Evolutionary conservation across 345 rosid species (phyloP).

Genomic region (Lepidium aucheri): DNA sequence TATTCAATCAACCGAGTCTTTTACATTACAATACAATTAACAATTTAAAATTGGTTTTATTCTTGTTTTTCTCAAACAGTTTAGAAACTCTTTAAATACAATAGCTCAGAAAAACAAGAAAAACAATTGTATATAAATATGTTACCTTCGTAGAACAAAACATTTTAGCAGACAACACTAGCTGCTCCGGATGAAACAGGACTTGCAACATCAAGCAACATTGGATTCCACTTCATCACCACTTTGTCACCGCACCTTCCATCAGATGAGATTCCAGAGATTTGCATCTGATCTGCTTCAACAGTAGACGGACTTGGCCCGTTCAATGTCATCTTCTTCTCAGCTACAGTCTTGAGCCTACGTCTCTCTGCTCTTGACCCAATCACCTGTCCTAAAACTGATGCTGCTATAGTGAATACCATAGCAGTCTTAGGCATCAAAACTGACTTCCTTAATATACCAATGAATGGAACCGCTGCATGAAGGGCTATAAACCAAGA

Average conservation of each 20-base stretch:
- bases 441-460: slow-evolving; percentile 77
- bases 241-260: slow-evolving; percentile 25
- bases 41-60: slow-evolving; percentile 9
- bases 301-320: neutral
- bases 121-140: neutral
- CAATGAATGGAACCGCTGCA: slow-evolving; percentile 94
- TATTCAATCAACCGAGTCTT: slow-evolving; percentile 17
- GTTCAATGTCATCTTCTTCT: slow-evolving; percentile 17
- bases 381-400: slow-evolving; percentile 79
- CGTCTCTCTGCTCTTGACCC: slow-evolving; percentile 95
- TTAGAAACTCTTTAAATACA: slow-evolving; percentile 10
- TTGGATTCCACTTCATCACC: slow-evolving; percentile 29
- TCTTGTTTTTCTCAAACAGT: slow-evolving; percentile 20
- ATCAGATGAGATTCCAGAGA: slow-evolving; percentile 7
- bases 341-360: slow-evolving; percentile 50
- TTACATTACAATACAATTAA: slow-evolving; percentile 2
- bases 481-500: slow-evolving; percentile 93
- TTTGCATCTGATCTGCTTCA: neutral
- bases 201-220: slow-evolving; percentile 21
- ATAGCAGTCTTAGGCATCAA: slow-evolving; percentile 94
- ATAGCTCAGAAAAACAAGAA: neutral
- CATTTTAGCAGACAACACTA: slow-evolving; percentile 21
- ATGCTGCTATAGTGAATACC: slow-evolving; percentile 90
- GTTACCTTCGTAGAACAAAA: slow-evolving; percentile 2
- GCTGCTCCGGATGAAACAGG: slow-evolving; percentile 26